Evolutionary conservation across 1,284 basidiomycete genomes (phyloP).

Genomic region (Tremellales sp.): DNA sequence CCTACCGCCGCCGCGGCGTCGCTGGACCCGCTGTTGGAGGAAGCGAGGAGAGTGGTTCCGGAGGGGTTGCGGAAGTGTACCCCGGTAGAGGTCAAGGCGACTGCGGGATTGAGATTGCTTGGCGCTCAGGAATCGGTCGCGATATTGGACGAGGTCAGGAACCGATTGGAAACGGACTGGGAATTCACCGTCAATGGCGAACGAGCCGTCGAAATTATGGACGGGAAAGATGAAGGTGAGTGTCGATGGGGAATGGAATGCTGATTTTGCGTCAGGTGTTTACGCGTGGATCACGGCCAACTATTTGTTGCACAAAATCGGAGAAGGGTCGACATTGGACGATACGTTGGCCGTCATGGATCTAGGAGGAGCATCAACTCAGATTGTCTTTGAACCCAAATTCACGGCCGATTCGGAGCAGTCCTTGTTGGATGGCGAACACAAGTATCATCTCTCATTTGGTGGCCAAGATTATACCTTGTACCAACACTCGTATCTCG

Average conservation of each 20-base stretch:
- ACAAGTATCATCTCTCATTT: constrained; percentile 84
- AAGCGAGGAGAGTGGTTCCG: constrained; percentile 76
- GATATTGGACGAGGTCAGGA: constrained; percentile 74
- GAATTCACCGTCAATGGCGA: constrained; percentile 66
- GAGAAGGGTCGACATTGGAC: constrained; percentile 54
- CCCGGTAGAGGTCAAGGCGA: constrained; percentile 90
- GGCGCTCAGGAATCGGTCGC: constrained; percentile 63
- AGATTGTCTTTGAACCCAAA: constrained; percentile 92
- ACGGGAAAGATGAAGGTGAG: constrained; percentile 85
- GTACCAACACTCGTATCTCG: constrained; percentile 94
- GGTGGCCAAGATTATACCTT: constrained; percentile 66
- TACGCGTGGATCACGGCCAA: constrained; percentile 99
- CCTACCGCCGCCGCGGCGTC: constrained; percentile 70
- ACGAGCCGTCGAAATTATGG: constrained; percentile 80
- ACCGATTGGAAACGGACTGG: constrained; percentile 61
- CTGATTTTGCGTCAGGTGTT: constrained; percentile 51
- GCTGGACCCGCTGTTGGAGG: constrained; percentile 74
- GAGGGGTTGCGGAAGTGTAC: constrained; percentile 65
- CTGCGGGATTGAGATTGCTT: constrained; percentile 81
- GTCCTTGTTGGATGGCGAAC: constrained; percentile 76
- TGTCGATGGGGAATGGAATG: background rate
- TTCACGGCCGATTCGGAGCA: constrained; percentile 54
- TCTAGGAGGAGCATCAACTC: constrained; percentile 93
- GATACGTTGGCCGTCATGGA: constrained; percentile 89
- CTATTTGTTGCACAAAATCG: constrained; percentile 76